Conservation (phyloP, 192 early-diverging fungal species). For the Coemansia sp. region DNA sequence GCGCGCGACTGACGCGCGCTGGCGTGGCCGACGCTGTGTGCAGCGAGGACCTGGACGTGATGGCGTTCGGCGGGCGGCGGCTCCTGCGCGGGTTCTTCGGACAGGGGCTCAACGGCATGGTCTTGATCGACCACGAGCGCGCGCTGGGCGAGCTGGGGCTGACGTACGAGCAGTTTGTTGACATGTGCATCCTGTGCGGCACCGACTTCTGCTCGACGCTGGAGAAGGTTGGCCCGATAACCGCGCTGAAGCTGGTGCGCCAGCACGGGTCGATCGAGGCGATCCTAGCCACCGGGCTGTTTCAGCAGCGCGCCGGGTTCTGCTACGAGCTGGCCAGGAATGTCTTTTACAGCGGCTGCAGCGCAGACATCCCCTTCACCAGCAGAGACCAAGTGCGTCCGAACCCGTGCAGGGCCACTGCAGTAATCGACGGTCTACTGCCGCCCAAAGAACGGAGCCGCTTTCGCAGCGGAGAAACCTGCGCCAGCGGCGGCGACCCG, state of each 20-base stretch:
- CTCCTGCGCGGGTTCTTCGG: slow-evolving; percentile 37
- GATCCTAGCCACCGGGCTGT: slow-evolving; percentile 46
- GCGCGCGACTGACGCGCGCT: slow-evolving; percentile 56
- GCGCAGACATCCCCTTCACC: slow-evolving; percentile 11
- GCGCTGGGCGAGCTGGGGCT: slow-evolving; percentile 56
- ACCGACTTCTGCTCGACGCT: slow-evolving; percentile 72
- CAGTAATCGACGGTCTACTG: slow-evolving; percentile 25
- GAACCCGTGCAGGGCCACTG: background rate
- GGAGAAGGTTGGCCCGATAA: slow-evolving; percentile 64
- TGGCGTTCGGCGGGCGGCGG: slow-evolving; percentile 27
- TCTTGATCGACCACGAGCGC: slow-evolving; percentile 56
- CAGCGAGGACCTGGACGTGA: slow-evolving; percentile 57
- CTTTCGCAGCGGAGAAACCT: background rate
- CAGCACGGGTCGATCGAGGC: slow-evolving; percentile 65
- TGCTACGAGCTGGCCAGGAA: slow-evolving; percentile 33
- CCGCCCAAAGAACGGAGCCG: slow-evolving; percentile 1
- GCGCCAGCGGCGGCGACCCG: slow-evolving; percentile 23
- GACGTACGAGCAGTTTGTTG: slow-evolving; percentile 57
- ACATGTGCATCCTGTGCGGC: slow-evolving; percentile 76
- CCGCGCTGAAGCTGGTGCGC: slow-evolving; percentile 59
- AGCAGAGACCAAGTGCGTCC: slow-evolving; percentile 16
- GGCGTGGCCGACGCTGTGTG: slow-evolving; percentile 60
- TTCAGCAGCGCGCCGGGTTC: slow-evolving; percentile 43
- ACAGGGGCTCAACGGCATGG: slow-evolving; percentile 12
- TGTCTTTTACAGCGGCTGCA: slow-evolving; percentile 28